These are phyloP conservation scores for Rhynchosporium secalis DNA, from an alignment of 2,329 filamentous ascomycete genomes.

Conservation along the genomic window DNA sequence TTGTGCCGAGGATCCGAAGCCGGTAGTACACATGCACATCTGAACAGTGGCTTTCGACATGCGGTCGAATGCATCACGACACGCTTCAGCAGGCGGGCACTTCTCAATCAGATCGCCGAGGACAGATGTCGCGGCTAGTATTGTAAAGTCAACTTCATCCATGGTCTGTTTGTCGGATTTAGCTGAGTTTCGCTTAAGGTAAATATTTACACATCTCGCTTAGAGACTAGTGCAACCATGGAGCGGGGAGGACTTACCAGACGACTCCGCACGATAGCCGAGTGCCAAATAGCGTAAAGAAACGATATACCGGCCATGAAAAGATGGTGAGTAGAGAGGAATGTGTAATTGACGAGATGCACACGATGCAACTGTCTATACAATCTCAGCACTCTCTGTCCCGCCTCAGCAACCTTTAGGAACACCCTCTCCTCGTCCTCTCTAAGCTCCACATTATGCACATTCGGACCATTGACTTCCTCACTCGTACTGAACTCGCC, in stretches of 20 bases:
- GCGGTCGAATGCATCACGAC: conserved; percentile 88
- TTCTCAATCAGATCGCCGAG: conserved; percentile 90
- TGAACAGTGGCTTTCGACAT: conserved; percentile 95
- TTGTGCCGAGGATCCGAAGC: conserved; percentile 36
- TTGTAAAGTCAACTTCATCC: conserved; percentile 97
- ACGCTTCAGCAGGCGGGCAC: conserved; percentile 92
- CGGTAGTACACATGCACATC: conserved; percentile 81
- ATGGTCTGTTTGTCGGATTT: conserved; percentile 59
- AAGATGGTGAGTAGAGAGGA: conserved; percentile 89
- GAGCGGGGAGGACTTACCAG: conserved; percentile 60
- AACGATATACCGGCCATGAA: conserved; percentile 98
- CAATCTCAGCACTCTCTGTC: conserved; percentile 85
- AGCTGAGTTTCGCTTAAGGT: neutral
- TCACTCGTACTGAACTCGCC: conserved; percentile 70
- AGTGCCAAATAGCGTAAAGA: conserved; percentile 97
- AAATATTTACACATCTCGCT: neutral
- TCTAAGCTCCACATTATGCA: conserved; percentile 64
- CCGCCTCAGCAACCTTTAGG: conserved; percentile 91
- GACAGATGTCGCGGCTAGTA: conserved; percentile 89
- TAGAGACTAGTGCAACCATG: neutral
- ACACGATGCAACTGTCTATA: conserved; percentile 88
- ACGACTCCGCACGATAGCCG: conserved; percentile 79
- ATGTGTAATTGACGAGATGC: conserved; percentile 92
- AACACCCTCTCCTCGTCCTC: conserved; percentile 92
- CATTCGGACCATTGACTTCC: conserved; percentile 62